Evolutionary conservation across 2,329 filamentous ascomycete genomes (phyloP), one percentile per base, ranked within the genome.

Genomic region (Neurospora sp.): DNA sequence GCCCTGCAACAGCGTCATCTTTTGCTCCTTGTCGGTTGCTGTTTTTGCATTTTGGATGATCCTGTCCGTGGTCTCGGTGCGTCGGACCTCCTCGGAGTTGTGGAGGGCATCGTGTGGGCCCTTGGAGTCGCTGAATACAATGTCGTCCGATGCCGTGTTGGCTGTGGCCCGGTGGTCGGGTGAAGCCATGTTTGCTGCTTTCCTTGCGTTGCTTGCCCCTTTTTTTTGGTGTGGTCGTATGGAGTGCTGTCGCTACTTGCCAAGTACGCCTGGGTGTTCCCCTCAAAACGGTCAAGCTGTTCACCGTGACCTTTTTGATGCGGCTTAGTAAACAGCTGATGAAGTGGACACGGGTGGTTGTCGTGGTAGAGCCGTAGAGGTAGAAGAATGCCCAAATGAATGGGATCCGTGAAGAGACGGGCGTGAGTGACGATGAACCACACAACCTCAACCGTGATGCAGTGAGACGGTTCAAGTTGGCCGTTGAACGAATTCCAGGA

Each of bases 1-100:
- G 72, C 92, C 93, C 82, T 97, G 88, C 78, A 86, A 77, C 70
- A 97, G 82, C 66, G 86, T 91, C 90, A 93, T 92, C 15, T 82
- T 84, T 74, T 88, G 89, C 79, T 90, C 88, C 78, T 87, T 88
- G 71, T 87, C 83, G 37, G 86, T 83, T 17, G 87, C 87, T 38
- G 77, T 75, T 73, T 79, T 83, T 68, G 84, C 84, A 73, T 80
- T 79, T 76, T 83, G 79, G 71, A 84, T 80, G 43, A 84, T 75
- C 39, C 77, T 77, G 73, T 76, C 75, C 73, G 77, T 72, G 68
- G 76, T 70, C 73, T 78, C 77, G 71, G 69, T 70, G 43, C 70
- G 70, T 41, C 67, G 67, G 36, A 69, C 8, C 17, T 73, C 52
- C 38, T 70, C 74, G 8, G 72, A 69, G 46, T 71, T 69, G 41